Conservation (phyloP, 2,329 filamentous ascomycete species). For the Leptographium lundbergii region DNA sequence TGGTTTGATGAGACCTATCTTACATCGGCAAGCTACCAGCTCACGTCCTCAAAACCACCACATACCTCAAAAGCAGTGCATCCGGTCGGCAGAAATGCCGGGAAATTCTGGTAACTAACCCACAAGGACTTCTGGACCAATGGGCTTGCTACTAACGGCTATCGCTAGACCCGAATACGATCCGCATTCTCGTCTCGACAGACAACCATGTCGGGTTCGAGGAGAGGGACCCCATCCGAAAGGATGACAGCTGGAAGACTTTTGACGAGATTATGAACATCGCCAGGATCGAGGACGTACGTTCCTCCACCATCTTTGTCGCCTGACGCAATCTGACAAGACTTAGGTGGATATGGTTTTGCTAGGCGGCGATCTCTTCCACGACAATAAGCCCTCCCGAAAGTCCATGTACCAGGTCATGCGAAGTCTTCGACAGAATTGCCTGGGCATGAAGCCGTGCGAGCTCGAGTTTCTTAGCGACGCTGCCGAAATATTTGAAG, state of each 20-base stretch:
- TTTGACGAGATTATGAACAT: slow-evolving; percentile 94
- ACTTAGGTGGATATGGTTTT: slow-evolving; percentile 82
- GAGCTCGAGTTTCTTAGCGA: slow-evolving; percentile 92
- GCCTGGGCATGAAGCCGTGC: slow-evolving; percentile 88
- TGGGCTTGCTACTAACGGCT: neutral
- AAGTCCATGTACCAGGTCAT: slow-evolving; percentile 97
- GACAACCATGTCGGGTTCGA: slow-evolving; percentile 98
- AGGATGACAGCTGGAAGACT: slow-evolving; percentile 90
- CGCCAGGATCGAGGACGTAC: slow-evolving; percentile 68
- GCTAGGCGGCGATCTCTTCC: slow-evolving; percentile 87
- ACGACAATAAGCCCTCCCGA: slow-evolving; percentile 93
- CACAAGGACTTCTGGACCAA: neutral
- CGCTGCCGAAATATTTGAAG: slow-evolving; percentile 79
- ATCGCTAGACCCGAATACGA: slow-evolving; percentile 58
- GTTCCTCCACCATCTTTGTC: slow-evolving; percentile 4
- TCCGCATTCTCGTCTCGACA: slow-evolving; percentile 85
- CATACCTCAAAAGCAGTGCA: neutral
- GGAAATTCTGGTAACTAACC: slow-evolving; percentile 13
- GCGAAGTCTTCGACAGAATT: slow-evolving; percentile 85
- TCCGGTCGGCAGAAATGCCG: slow-evolving; percentile 12
- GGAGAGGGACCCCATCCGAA: slow-evolving; percentile 86
- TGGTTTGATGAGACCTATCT: neutral
- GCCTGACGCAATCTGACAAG: neutral
- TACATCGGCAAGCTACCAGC: neutral
- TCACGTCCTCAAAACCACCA: neutral